Evolutionary conservation across 495 filamentous ascomycete genomes (phyloP).

Genomic region (Hypomontagnella monticulosa): DNA sequence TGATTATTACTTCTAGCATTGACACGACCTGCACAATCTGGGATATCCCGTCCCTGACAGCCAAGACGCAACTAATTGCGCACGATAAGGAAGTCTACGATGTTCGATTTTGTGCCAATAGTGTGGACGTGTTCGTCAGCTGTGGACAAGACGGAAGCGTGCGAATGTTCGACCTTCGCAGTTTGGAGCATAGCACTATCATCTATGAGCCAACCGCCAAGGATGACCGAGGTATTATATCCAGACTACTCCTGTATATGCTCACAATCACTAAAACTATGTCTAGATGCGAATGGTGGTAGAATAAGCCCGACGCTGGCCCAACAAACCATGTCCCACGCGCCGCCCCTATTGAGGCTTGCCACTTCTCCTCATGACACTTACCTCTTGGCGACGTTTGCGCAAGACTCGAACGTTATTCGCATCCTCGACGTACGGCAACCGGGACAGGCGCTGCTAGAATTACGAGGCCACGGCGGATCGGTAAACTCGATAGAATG

Average conservation of each 20-base stretch:
- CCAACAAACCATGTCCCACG: conserved; percentile 79
- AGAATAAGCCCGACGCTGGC: conserved; percentile 70
- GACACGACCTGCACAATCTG: conserved; percentile 99
- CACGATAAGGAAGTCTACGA: conserved; percentile 99
- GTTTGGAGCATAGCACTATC: conserved; percentile 97
- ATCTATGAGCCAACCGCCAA: conserved; percentile 97
- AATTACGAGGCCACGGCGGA: conserved; percentile 90
- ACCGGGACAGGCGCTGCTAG: conserved; percentile 92
- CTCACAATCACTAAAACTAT: conserved; percentile 31
- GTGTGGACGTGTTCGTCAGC: conserved; percentile 95
- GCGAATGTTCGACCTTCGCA: conserved; percentile 97
- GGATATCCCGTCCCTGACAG: conserved; percentile 97
- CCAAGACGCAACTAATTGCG: conserved; percentile 97
- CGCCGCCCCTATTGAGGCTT: conserved; percentile 85
- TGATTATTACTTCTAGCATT: conserved; percentile 98
- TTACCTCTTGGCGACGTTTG: conserved; percentile 95
- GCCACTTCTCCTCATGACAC: conserved; percentile 96
- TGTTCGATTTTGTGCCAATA: conserved; percentile 95
- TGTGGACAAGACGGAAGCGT: conserved; percentile 98
- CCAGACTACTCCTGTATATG: neutral
- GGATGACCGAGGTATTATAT: conserved; percentile 76
- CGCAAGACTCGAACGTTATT: conserved; percentile 89
- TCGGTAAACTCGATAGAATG: conserved; percentile 93
- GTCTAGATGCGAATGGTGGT: conserved; percentile 56
- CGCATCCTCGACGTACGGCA: conserved; percentile 97